These are phyloP conservation scores for Lasiosphaeriaceae sp. DNA, from an alignment of 495 filamentous ascomycete species.

Conservation along the genomic window DNA sequence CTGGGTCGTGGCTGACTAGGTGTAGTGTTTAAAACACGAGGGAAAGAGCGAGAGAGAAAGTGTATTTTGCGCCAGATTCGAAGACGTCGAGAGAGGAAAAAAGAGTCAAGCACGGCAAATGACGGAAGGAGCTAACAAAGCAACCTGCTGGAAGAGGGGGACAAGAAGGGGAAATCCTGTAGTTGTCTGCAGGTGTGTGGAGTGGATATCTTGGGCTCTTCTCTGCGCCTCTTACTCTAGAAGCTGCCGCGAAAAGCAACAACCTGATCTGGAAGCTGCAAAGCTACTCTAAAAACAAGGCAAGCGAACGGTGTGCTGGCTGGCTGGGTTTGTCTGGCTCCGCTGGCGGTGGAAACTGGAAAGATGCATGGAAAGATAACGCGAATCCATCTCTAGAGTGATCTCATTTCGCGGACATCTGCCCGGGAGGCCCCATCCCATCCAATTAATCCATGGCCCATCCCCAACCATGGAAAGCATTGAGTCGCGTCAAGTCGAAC, in stretches of 20 bases:
- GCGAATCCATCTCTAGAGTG: not conserved
- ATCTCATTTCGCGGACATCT: constrained; percentile 7
- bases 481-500: not conserved
- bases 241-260: not conserved
- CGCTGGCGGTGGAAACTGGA: too few relatives aligned
- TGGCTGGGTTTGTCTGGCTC: too few relatives aligned
- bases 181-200: constrained; percentile 9
- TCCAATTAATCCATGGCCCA: not conserved
- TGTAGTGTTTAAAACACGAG: not conserved
- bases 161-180: constrained; percentile 9
- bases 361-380: not conserved
- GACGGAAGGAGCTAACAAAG: constrained; percentile 19
- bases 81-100: constrained; percentile 1
- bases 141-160: not conserved
- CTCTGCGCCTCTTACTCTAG: not conserved
- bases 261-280: too few relatives aligned
- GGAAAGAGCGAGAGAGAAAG: not conserved
- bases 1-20: not conserved
- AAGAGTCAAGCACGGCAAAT: constrained; percentile 10
- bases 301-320: not conserved
- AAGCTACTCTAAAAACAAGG: constrained; percentile 6
- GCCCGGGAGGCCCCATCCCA: not conserved
- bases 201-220: not conserved
- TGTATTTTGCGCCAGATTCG: not conserved
- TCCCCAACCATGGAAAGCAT: not conserved